A percentile compares a stretch with the other conserved stretches of the same genome.
phyloP scores from a whole-genome alignment of 352 stramenopile genomes.

The Pythium aphanidermatum region DNA sequence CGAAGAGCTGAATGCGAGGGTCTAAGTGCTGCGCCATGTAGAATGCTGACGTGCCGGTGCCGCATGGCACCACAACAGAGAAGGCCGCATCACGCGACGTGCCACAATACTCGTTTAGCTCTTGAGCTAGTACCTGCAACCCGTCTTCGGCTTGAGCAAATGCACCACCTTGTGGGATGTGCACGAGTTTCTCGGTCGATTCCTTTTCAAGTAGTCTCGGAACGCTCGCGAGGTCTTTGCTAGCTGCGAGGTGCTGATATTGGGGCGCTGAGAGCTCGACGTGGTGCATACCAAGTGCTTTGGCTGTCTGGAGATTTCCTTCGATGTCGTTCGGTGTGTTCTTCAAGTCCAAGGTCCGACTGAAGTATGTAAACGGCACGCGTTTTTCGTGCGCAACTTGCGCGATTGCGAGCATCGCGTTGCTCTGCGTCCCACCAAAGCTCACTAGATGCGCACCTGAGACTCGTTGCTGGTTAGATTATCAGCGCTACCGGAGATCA shows the following conservation, averaged over 20 bases:
- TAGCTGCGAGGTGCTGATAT: conserved; percentile 41
- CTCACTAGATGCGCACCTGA: conserved; percentile 55
- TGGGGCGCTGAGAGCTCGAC: conserved; percentile 32
- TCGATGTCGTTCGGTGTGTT: not conserved
- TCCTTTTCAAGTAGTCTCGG: not conserved
- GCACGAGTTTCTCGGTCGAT: conserved; percentile 15
- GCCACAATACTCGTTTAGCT: conserved; percentile 63
- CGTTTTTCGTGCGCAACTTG: conserved; percentile 64
- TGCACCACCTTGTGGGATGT: conserved; percentile 68
- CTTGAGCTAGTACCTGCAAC: conserved; percentile 44
- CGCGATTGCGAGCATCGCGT: conserved; percentile 81
- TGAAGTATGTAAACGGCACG: conserved; percentile 86
- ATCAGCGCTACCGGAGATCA: not conserved
- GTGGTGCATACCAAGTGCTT: conserved; percentile 60
- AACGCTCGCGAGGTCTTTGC: conserved; percentile 23
- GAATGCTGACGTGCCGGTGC: conserved; percentile 72
- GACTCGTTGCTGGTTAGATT: too few relatives aligned
- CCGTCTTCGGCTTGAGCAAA: conserved; percentile 54
- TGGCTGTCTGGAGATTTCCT: conserved; percentile 44
- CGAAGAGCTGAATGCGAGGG: conserved; percentile 36
- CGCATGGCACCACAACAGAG: conserved; percentile 62
- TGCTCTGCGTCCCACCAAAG: conserved; percentile 78
- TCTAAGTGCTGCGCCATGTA: conserved; percentile 72
- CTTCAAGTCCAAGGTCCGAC: conserved; percentile 29
- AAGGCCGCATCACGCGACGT: conserved; percentile 19